Evolutionary conservation across 306 rosid species (phyloP).

Genomic region (Malus sylvestris): DNA sequence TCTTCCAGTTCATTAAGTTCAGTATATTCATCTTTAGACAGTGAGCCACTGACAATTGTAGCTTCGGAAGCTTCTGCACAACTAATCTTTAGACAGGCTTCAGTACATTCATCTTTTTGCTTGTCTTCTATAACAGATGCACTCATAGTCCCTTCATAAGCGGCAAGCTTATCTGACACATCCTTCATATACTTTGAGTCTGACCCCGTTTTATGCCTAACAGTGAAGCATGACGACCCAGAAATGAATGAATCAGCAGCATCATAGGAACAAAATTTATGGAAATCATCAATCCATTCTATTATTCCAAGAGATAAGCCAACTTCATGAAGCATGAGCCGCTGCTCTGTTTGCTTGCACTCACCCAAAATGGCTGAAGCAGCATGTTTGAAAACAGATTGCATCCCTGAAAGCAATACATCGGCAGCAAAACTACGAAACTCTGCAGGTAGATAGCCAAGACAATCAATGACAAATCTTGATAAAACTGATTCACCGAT

Average conservation of each 20-base stretch:
- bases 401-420: constrained; percentile 73
- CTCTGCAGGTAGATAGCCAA: constrained; percentile 63
- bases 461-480: constrained; percentile 69
- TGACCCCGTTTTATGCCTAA: constrained; percentile 18
- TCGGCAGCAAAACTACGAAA: constrained; percentile 62
- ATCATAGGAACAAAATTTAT: constrained; percentile 34
- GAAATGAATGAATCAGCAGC: constrained; percentile 12
- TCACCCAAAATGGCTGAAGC: constrained; percentile 65
- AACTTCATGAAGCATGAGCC: constrained; percentile 79
- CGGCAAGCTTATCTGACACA: constrained; percentile 15
- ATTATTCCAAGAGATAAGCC: constrained; percentile 69
- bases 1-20: constrained; percentile 36
- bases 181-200: constrained; percentile 25
- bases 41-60: constrained; percentile 15
- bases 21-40: neutral
- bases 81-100: constrained; percentile 14
- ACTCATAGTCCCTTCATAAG: constrained; percentile 30
- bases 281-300: constrained; percentile 78
- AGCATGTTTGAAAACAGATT: constrained; percentile 55
- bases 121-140: constrained; percentile 14
- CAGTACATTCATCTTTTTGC: constrained; percentile 19
- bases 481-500: constrained; percentile 46
- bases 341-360: constrained; percentile 58
- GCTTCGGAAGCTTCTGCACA: constrained; percentile 21
- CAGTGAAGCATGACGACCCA: constrained; percentile 30